Percentiles rank a stretch among this genome's conserved stretches.
phyloP scores from a whole-genome alignment of 352 stramenopile species.

The Phytophthora rubi region DNA sequence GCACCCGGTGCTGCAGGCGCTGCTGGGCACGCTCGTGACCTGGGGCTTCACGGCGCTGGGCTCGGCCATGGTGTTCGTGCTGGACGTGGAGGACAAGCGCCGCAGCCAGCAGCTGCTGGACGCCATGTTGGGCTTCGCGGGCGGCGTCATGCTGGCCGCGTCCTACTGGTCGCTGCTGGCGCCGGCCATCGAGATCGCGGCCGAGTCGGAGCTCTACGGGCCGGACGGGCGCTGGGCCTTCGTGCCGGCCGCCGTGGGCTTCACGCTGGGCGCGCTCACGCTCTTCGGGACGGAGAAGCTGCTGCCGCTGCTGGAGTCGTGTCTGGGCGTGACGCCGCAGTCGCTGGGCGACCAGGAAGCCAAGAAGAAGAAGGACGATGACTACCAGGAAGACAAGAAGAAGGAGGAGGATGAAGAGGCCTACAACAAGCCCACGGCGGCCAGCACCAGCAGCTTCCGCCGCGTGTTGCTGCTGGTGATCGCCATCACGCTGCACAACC shows the following conservation, averaged over 20 bases:
- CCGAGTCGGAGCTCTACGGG: conserved; percentile 81
- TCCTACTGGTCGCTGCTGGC: conserved; percentile 91
- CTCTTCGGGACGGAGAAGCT: conserved; percentile 80
- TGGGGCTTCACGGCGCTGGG: conserved; percentile 86
- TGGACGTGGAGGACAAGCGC: conserved; percentile 79
- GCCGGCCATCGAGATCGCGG: conserved; percentile 86
- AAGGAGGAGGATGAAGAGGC: conserved; percentile 11
- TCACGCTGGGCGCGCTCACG: conserved; percentile 73
- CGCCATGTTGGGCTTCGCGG: conserved; percentile 89
- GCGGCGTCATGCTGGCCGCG: conserved; percentile 90
- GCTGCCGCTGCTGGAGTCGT: conserved; percentile 60
- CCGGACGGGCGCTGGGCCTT: conserved; percentile 79
- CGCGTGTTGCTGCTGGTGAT: conserved; percentile 89
- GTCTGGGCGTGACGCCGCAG: conserved; percentile 13
- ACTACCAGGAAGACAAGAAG: conserved; percentile 39
- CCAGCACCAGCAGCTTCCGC: conserved; percentile 61
- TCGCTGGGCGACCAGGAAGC: conserved; percentile 61
- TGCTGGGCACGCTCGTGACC: conserved; percentile 84
- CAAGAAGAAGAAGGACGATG: conserved; percentile 44
- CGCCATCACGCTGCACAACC: conserved; percentile 91
- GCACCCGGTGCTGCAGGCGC: conserved; percentile 79
- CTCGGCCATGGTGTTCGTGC: conserved; percentile 80
- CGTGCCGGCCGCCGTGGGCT: conserved; percentile 83
- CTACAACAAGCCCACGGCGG: conserved; percentile 24
- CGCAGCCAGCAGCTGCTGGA: conserved; percentile 86